Percentiles rank a stretch among this genome's conserved stretches.
phyloP scores from a whole-genome alignment of 2,329 filamentous ascomycete genomes.

The Claviceps sp. region DNA sequence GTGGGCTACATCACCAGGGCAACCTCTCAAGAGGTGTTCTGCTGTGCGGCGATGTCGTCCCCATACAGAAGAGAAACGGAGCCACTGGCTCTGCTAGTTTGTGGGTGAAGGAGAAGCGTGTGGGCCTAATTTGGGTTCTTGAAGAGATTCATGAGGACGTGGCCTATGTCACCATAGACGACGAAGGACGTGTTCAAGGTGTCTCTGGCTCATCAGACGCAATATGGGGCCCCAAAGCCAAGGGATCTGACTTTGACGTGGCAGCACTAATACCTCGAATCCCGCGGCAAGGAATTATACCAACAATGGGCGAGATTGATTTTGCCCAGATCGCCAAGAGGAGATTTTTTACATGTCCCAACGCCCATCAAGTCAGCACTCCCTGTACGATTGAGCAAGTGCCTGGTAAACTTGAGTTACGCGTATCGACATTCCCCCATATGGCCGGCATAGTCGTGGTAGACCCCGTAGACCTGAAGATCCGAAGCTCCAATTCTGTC shows the following conservation, averaged over 20 bases:
- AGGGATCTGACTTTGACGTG: constrained; percentile 58
- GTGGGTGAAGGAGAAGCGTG: constrained; percentile 96
- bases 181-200: constrained; percentile 58
- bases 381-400: constrained; percentile 71
- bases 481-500: constrained; percentile 88
- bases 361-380: constrained; percentile 64
- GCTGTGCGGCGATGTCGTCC: constrained; percentile 93
- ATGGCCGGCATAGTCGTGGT: constrained; percentile 95
- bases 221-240: constrained; percentile 68
- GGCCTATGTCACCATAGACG: constrained; percentile 62
- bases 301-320: constrained; percentile 60
- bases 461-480: constrained; percentile 60
- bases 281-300: constrained; percentile 60
- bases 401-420: constrained; percentile 55
- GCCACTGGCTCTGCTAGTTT: constrained; percentile 83
- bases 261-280: constrained; percentile 69
- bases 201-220: constrained; percentile 64
- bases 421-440: constrained; percentile 88
- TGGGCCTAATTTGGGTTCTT: constrained; percentile 90
- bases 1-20: constrained; percentile 46
- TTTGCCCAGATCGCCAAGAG: constrained; percentile 59
- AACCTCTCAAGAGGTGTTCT: constrained; percentile 78
- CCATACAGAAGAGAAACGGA: constrained; percentile 91
- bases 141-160: constrained; percentile 97
- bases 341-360: constrained; percentile 75